These are phyloP conservation scores for Pseudogymnoascus sp. DNA, from an alignment of 2,329 filamentous ascomycete species.

Conservation along the genomic window DNA sequence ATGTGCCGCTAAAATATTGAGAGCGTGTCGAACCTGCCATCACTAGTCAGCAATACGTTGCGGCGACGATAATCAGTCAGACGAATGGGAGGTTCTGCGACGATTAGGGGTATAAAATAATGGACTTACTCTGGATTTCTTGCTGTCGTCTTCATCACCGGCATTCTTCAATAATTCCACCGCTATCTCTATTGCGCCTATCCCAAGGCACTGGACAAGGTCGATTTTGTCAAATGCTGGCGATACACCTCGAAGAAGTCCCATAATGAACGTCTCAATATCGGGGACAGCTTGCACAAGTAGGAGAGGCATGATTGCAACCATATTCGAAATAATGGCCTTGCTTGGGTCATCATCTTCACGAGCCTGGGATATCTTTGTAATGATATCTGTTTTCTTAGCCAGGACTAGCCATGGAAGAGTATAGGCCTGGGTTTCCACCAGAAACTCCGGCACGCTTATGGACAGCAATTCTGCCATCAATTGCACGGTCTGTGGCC, in stretches of 20 bases:
- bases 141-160: conserved; percentile 55
- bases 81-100: neutral
- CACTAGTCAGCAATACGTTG: conserved; percentile 10
- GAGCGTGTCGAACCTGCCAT: conserved; percentile 23
- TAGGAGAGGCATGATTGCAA: conserved; percentile 49
- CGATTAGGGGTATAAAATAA: neutral
- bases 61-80: neutral
- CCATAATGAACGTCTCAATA: conserved; percentile 57
- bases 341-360: conserved; percentile 56
- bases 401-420: conserved; percentile 79
- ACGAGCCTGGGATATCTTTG: conserved; percentile 70
- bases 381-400: conserved; percentile 67
- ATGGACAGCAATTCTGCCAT: conserved; percentile 75
- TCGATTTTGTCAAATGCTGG: conserved; percentile 58
- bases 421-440: conserved; percentile 69
- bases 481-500: conserved; percentile 73
- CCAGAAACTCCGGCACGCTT: conserved; percentile 63
- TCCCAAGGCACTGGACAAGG: conserved; percentile 60
- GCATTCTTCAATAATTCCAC: conserved; percentile 75
- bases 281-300: conserved; percentile 48
- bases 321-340: conserved; percentile 46
- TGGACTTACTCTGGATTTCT: conserved; percentile 46
- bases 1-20: conserved; percentile 36
- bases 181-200: conserved; percentile 66
- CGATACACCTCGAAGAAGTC: conserved; percentile 59